Base-by-base conservation (phyloP, 139 green algal species). In the Chlorella sp. region DNA sequence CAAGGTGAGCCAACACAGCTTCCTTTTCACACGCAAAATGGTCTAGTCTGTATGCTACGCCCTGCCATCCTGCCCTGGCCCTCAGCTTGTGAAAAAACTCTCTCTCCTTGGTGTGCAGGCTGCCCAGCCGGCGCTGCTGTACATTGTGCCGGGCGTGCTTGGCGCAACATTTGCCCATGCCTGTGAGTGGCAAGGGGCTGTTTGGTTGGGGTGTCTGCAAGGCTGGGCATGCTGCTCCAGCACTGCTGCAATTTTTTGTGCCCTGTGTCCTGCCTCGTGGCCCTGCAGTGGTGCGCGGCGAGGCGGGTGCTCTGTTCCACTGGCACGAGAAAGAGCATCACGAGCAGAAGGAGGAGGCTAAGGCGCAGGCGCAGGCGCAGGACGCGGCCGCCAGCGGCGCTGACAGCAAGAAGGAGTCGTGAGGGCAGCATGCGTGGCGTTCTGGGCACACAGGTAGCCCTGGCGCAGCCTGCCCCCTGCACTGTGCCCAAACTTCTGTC, bases 81-180 rank as follows among this genome's bases (percentile, higher is more conserved):
- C 23, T 2, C 12, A 16, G 60, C 60, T 12, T 67, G 60, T 67
- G 60, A 20, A 32, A 23, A 67, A 25, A 4, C 2, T 11, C 13
- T 4, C 62, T 4, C 25, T 15, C 20, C 55, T 21, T n/a, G 1
- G 1, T 2, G 13, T 67, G 65, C 81, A 92, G 78, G 94, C 96
- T 25, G 97, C 97, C 7, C 97, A 99, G 87, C 97, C 97, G 1
- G 97, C 97, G 1, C 90, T 99, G 78, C 93, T 99, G 67, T 99
- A 99, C 91, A 98, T 99, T 57, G 97, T 99, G 47, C 97, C 97
- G 0, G 92, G 90, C 0, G 91, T 99, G n/a, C 89, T 99, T 44
- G 92, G 89, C 9, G 88, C 89, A 4, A 89, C 95, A 1, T 78
- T 89, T 21, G 63, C 89, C 0, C 93, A 98, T 81, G 94, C 94